These are phyloP conservation scores for Marasmius sp. DNA, from an alignment of 1,284 basidiomycete species.

Conservation along the genomic window DNA sequence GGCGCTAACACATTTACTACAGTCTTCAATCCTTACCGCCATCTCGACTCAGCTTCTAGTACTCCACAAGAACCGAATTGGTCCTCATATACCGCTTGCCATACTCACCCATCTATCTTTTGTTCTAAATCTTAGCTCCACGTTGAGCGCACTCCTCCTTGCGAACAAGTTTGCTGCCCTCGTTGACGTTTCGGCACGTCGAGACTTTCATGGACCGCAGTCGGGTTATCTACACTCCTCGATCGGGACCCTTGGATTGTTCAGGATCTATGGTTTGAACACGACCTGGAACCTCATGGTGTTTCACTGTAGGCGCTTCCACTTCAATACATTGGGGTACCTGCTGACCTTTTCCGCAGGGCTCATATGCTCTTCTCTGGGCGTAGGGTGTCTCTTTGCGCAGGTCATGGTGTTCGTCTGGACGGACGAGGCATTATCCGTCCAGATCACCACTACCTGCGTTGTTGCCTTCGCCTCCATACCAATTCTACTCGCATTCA, in stretches of 20 bases:
- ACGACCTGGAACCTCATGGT: background rate
- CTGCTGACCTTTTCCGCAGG: background rate
- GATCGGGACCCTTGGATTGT: background rate
- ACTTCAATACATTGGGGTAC: background rate
- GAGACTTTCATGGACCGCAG: background rate
- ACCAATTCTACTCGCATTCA: background rate
- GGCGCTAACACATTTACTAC: background rate
- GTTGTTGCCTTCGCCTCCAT: background rate
- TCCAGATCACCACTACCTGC: background rate
- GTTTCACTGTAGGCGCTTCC: background rate
- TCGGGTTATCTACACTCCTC: background rate
- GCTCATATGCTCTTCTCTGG: background rate
- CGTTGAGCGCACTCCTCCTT: background rate
- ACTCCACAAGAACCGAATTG: background rate
- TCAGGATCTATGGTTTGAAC: background rate
- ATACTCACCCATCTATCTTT: background rate
- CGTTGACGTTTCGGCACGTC: background rate
- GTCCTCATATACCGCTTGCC: background rate
- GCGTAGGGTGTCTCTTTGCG: background rate
- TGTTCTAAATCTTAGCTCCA: background rate
- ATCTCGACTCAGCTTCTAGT: background rate
- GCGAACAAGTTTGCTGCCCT: background rate
- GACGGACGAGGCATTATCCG: background rate
- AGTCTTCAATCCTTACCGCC: background rate
- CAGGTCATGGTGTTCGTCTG: background rate